These are phyloP conservation scores for Apophysomyces variabilis DNA, from an alignment of 371 early-diverging fungal genomes.

Conservation along the genomic window DNA sequence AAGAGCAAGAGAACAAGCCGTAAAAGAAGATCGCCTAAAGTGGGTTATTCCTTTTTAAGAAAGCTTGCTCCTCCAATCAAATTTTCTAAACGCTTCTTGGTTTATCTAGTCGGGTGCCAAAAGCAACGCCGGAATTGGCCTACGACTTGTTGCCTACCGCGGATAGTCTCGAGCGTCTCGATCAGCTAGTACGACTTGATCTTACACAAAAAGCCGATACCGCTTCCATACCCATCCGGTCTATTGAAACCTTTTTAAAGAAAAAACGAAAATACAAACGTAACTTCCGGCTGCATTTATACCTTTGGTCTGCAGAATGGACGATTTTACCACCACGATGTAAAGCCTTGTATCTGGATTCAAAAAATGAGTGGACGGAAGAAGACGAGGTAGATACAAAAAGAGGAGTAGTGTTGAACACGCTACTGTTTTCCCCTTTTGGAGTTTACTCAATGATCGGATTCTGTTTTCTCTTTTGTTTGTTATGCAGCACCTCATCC, in stretches of 20 bases:
- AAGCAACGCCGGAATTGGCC: conserved; percentile 25
- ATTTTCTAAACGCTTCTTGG: background rate
- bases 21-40: conserved; percentile 26
- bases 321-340: conserved; percentile 25
- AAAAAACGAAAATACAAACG: conserved; percentile 30
- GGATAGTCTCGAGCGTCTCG: conserved; percentile 38
- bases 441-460: background rate
- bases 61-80: background rate
- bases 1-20: conserved; percentile 30
- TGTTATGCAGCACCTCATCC: conserved; percentile 11
- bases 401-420: background rate
- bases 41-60: conserved; percentile 5
- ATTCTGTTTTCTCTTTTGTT: no score
- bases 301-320: conserved; percentile 40
- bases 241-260: conserved; percentile 17
- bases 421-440: background rate
- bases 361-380: conserved; percentile 21
- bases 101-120: conserved; percentile 11
- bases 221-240: background rate
- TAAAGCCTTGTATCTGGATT: conserved; percentile 13
- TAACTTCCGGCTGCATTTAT: conserved; percentile 36
- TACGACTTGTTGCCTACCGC: conserved; percentile 40
- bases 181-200: conserved; percentile 30
- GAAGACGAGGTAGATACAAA: conserved; percentile 21
- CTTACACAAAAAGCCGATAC: conserved; percentile 14